Conservation (phyloP, 768 basidiomycete species). For the Ephemerocybe angulata region DNA sequence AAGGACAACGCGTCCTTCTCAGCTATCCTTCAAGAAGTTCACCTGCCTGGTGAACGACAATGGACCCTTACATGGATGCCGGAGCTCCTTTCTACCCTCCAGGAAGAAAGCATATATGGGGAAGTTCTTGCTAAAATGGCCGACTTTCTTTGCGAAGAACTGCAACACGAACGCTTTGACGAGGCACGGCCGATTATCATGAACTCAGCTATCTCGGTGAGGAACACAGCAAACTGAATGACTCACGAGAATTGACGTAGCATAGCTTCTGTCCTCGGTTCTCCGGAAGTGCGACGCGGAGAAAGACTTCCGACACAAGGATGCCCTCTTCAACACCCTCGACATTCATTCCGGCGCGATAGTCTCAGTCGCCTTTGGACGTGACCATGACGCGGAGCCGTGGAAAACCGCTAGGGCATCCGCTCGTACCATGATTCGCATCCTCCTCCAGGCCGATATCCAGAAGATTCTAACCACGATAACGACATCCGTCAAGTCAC, state of each 20-base stretch:
- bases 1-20: conserved; percentile 68
- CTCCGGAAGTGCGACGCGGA: conserved; percentile 21
- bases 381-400: conserved; percentile 26
- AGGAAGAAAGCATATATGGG: conserved; percentile 44
- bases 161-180: conserved; percentile 74
- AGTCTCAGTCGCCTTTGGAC: conserved; percentile 35
- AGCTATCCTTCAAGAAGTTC: conserved; percentile 37
- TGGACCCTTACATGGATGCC: conserved; percentile 64
- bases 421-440: conserved; percentile 34
- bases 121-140: conserved; percentile 70
- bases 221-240: conserved; percentile 16
- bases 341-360: conserved; percentile 39
- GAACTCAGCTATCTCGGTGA: conserved; percentile 58
- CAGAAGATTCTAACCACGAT: conserved; percentile 27
- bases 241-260: background rate
- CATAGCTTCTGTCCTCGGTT: conserved; percentile 31
- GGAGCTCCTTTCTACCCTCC: conserved; percentile 58
- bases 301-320: conserved; percentile 16
- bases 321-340: conserved; percentile 27
- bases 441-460: conserved; percentile 30
- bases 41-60: conserved; percentile 30
- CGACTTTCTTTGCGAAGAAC: conserved; percentile 73
- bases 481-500: conserved; percentile 27
- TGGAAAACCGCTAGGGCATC: conserved; percentile 34
- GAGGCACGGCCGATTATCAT: conserved; percentile 58